These are phyloP conservation scores for Psilocybe cyanescens DNA, from an alignment of 768 basidiomycete species.

Conservation along the genomic window DNA sequence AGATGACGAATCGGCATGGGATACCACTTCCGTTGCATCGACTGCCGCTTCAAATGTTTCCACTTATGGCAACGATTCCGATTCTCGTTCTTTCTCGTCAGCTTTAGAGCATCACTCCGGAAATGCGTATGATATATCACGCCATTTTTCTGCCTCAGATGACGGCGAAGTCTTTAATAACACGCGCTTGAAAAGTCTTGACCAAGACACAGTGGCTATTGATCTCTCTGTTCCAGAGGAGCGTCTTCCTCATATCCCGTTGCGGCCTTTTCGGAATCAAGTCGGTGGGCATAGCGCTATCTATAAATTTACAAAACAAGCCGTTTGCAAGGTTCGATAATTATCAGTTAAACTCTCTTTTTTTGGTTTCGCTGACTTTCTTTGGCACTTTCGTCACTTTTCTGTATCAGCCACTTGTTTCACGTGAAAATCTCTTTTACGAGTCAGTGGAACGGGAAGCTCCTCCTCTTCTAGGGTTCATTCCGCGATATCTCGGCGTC, in stretches of 20 bases:
- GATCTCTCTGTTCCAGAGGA: constrained; percentile 55
- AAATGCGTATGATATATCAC: neutral
- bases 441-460: constrained; percentile 95
- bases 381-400: constrained; percentile 18
- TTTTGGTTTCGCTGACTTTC: constrained; percentile 25
- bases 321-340: constrained; percentile 91
- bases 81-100: constrained; percentile 18
- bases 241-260: constrained; percentile 83
- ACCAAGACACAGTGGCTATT: constrained; percentile 34
- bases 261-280: constrained; percentile 96
- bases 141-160: constrained; percentile 13
- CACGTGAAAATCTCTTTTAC: constrained; percentile 96
- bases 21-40: constrained; percentile 67
- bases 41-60: constrained; percentile 63
- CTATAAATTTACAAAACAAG: constrained; percentile 96
- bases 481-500: constrained; percentile 97
- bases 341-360: constrained; percentile 15
- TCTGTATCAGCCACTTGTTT: constrained; percentile 81
- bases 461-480: constrained; percentile 89
- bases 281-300: constrained; percentile 98
- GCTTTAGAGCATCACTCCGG: constrained; percentile 14
- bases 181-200: constrained; percentile 16
- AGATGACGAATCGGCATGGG: constrained; percentile 80
- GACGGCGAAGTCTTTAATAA: constrained; percentile 25
- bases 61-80: constrained; percentile 25